Conservation (phyloP, 1,284 basidiomycete genomes). For the Sporisorium iseilematis-ciliati region DNA sequence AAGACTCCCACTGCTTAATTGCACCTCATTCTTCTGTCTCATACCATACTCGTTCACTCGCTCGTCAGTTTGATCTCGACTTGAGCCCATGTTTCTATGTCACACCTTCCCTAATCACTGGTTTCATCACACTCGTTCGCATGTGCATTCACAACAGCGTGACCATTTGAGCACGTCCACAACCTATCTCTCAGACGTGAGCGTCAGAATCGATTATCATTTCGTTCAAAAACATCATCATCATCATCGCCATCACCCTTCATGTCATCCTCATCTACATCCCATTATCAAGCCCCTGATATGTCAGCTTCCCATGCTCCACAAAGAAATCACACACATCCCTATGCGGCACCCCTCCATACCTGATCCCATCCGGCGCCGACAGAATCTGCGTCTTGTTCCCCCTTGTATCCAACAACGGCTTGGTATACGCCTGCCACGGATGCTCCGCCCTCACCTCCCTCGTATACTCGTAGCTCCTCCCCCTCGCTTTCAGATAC, state of each 20-base stretch:
- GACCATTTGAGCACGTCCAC: background rate
- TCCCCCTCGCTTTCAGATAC: slow-evolving; percentile 31
- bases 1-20: background rate
- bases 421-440: slow-evolving; percentile 25
- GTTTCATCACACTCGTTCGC: slow-evolving; percentile 1
- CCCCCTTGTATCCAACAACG: slow-evolving; percentile 2
- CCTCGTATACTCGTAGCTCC: slow-evolving; percentile 42
- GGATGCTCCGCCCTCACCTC: slow-evolving; percentile 22
- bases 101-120: background rate
- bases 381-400: slow-evolving; percentile 31
- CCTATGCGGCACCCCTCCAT: slow-evolving; percentile 20
- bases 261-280: slow-evolving; percentile 7
- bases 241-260: background rate
- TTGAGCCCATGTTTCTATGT: background rate
- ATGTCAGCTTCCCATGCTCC: slow-evolving; percentile 17
- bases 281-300: slow-evolving; percentile 35
- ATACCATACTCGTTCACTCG: background rate
- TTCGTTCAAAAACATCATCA: background rate
- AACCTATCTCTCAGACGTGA: background rate
- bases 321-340: slow-evolving; percentile 39
- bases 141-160: too few species aligned
- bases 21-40: background rate
- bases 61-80: background rate
- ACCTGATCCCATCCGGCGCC: slow-evolving; percentile 19
- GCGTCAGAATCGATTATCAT: background rate